Percentiles rank a stretch among this genome's conserved stretches.
Evolutionary conservation across 371 early-diverging fungal genomes (phyloP).

Genomic region (Mucor ambiguus): DNA sequence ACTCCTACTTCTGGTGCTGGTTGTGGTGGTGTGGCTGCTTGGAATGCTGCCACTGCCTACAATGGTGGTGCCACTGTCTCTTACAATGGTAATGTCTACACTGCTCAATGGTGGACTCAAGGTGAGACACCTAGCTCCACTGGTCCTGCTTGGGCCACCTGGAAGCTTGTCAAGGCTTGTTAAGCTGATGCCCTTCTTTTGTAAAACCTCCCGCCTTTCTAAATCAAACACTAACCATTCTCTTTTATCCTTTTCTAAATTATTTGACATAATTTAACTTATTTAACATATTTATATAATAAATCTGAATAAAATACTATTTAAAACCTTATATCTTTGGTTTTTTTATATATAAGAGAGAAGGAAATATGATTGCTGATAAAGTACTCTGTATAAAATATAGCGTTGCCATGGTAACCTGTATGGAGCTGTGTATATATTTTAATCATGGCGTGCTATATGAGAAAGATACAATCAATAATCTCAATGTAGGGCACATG

Average conservation of each 20-base stretch:
- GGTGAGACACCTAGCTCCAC: constrained; percentile 24
- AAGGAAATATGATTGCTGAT: too few species aligned
- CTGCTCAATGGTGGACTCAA: constrained; percentile 54
- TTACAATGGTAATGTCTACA: constrained; percentile 36
- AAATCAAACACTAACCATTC: neutral
- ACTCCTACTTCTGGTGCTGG: constrained; percentile 12
- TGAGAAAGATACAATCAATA: too few species aligned
- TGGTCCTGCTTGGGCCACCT: constrained; percentile 7
- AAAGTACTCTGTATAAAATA: too few species aligned
- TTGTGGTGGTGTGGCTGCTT: constrained; percentile 22
- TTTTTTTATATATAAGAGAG: neutral
- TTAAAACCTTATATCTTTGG: neutral
- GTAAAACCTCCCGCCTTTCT: neutral
- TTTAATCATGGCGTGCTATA: too few species aligned
- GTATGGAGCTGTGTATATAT: too few species aligned
- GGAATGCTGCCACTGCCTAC: constrained; percentile 20
- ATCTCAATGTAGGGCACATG: too few species aligned
- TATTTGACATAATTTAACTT: constrained; percentile 2
- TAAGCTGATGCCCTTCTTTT: neutral
- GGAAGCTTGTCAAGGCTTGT: constrained; percentile 19
- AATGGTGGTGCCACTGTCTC: constrained; percentile 29
- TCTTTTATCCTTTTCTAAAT: neutral
- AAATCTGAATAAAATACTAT: neutral
- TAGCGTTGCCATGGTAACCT: too few species aligned
- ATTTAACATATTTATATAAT: neutral